Evolutionary conservation across 148 eudicot species (phyloP).

Genomic region (Fagopyrum homotropicum): DNA sequence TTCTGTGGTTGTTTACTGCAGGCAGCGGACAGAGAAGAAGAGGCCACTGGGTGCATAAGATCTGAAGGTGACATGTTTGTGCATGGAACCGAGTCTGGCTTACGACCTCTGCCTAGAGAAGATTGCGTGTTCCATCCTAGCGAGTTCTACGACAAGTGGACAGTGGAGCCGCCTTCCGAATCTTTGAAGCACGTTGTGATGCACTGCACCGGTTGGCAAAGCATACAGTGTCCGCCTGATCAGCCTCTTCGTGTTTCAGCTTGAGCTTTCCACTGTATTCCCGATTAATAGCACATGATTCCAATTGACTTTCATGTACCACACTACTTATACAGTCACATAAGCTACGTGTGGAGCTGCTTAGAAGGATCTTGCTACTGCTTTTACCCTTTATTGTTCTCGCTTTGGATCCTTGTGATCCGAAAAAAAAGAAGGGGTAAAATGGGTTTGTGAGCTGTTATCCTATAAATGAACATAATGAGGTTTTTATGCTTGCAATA

Average conservation of each 20-base stretch:
- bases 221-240: constrained; percentile 35
- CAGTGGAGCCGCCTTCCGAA: constrained; percentile 60
- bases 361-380: no score
- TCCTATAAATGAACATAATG: no score
- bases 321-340: no score
- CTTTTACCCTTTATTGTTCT: no score
- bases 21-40: constrained; percentile 52
- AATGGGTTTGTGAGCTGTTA: no score
- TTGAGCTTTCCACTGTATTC: background rate
- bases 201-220: constrained; percentile 74
- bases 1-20: constrained; percentile 11
- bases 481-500: no score
- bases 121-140: constrained; percentile 25
- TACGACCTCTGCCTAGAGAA: constrained; percentile 25
- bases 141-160: constrained; percentile 57
- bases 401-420: no score
- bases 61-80: constrained; percentile 57
- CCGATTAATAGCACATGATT: no score
- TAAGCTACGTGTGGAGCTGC: no score
- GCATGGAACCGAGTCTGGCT: constrained; percentile 39
- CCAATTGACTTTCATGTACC: no score
- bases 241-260: constrained; percentile 8
- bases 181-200: constrained; percentile 56
- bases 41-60: constrained; percentile 38
- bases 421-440: no score